phyloP scores from a whole-genome alignment of 352 stramenopile species.

The Halophytophthora polymorphica region DNA sequence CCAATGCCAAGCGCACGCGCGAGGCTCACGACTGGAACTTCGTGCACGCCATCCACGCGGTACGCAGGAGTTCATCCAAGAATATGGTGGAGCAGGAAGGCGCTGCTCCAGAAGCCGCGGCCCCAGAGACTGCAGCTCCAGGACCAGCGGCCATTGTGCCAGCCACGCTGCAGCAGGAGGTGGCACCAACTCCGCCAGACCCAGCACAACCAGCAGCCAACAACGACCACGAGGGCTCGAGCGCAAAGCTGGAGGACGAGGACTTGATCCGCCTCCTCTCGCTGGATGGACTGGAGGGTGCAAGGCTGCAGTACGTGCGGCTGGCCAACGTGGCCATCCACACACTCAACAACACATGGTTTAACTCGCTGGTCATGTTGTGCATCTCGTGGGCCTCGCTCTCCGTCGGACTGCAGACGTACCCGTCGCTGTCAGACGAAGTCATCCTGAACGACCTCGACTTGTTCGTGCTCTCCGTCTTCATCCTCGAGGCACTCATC shows the following conservation, averaged over 20 bases:
- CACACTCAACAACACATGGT: constrained; percentile 50
- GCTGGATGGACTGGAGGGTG: constrained; percentile 33
- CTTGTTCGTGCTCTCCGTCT: constrained; percentile 59
- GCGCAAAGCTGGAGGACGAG: constrained; percentile 19
- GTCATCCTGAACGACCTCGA: constrained; percentile 61
- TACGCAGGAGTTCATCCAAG: too few species aligned
- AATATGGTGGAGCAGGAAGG: too few species aligned
- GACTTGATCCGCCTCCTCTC: constrained; percentile 28
- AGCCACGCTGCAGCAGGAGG: too few species aligned
- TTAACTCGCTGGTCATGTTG: constrained; percentile 69
- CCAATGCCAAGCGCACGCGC: constrained; percentile 6
- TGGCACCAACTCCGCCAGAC: not conserved
- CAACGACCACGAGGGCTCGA: constrained; percentile 1
- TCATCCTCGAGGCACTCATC: constrained; percentile 70
- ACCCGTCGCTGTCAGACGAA: constrained; percentile 40
- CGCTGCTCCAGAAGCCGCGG: too few species aligned
- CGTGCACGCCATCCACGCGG: too few species aligned
- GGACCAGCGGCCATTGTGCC: too few species aligned
- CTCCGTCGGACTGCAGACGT: constrained; percentile 81
- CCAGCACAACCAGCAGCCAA: not conserved
- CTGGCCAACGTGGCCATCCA: constrained; percentile 38
- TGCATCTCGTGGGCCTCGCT: constrained; percentile 80
- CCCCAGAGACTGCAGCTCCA: too few species aligned
- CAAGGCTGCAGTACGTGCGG: constrained; percentile 27
- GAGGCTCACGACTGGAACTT: not conserved